phyloP scores from a whole-genome alignment of 345 rosid species.

The Orychophragmus violaceus region DNA sequence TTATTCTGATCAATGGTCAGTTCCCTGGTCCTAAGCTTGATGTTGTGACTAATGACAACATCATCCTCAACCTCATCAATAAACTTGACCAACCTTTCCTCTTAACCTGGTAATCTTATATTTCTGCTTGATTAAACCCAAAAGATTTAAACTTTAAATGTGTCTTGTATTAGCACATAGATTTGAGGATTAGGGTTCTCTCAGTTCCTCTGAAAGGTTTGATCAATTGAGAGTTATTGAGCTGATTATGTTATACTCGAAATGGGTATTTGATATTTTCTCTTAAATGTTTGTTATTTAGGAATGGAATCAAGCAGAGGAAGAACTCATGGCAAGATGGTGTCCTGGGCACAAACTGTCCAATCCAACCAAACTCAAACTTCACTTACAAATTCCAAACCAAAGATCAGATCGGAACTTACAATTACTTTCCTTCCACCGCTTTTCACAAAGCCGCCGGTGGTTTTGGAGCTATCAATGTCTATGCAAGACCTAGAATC shows the following conservation, averaged over 20 bases:
- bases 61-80: slow-evolving; percentile 81
- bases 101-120: slow-evolving; percentile 59
- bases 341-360: slow-evolving; percentile 78
- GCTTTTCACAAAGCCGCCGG: slow-evolving; percentile 80
- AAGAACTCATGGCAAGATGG: slow-evolving; percentile 93
- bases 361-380: slow-evolving; percentile 74
- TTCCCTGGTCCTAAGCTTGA: slow-evolving; percentile 96
- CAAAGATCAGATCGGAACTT: slow-evolving; percentile 91
- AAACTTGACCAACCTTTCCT: slow-evolving; percentile 95
- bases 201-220: neutral
- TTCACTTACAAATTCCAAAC: slow-evolving; percentile 77
- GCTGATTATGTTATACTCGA: neutral
- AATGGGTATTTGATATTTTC: neutral
- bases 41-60: slow-evolving; percentile 87
- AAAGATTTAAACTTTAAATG: neutral
- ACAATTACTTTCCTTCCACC: slow-evolving; percentile 76
- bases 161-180: neutral
- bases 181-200: neutral
- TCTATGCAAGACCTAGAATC: slow-evolving; percentile 58
- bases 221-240: neutral
- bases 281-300: neutral
- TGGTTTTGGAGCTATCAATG: slow-evolving; percentile 66
- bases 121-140: neutral
- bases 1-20: slow-evolving; percentile 91
- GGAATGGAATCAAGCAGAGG: slow-evolving; percentile 92